Evolutionary conservation across 176 grass and related monocot species (phyloP), one percentile per base, ranked within the genome.

Genomic region (Eragrostis curvula): DNA sequence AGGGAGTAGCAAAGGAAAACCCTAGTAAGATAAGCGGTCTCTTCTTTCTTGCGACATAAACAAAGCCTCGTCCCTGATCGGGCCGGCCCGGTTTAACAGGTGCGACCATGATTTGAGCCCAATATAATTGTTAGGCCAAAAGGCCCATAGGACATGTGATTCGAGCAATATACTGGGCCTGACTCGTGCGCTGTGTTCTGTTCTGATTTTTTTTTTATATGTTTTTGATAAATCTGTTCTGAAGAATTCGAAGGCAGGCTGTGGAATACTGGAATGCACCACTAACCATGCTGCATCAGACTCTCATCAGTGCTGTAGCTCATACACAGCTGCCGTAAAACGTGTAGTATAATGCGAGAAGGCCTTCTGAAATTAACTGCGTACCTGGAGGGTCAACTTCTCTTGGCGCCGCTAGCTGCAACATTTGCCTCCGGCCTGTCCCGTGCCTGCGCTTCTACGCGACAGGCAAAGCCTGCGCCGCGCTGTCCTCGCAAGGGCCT

Each of bases 391-490:
- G 12, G 24, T 61, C 58, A 61, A 27, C 58, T 61, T 27, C 56
- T 59, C 9, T 59, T 10, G 12, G 24, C 24, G 52, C 70, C 9
- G 47, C 75, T n/a, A n/a, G n/a, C n/a, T 15, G 43, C 75, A 4
- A 5, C 64, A 41, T 7, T 9, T 67, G 64, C 71, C 46, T 7
- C 32, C 12, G 59, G 55, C 7, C 42, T 46, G 79, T 9, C 55
- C 32, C 29, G 18, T 41, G n/a, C 28, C 70, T 44, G 51, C 51
- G 55, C 70, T 81, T 58, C 62, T 65, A 47, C 71, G 59, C 49
- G 27, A 40, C 63, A 52, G 59, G 63, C 85, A 76, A 76, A 82
- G 71, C 85, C 79, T 82, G 55, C 69, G 66, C 42, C 18, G 28
- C 44, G 28, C 44, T 70, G 72, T 43, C 46, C 57, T 80, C 12